These are phyloP conservation scores for Adansonia gregorii DNA, from an alignment of 441 rosid genomes.

Conservation along the genomic window DNA sequence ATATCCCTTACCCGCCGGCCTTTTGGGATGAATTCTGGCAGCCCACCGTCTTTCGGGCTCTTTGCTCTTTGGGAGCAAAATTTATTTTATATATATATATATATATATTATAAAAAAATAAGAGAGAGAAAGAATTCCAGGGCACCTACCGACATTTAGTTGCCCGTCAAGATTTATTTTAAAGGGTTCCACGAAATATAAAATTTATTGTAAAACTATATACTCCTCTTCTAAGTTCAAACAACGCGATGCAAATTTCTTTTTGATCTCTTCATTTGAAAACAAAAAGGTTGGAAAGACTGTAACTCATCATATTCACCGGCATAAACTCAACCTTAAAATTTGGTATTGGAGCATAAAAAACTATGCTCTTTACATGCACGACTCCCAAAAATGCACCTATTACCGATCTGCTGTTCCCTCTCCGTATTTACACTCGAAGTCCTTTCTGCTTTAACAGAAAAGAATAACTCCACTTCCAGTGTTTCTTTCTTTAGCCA, in stretches of 20 bases:
- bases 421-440: not conserved
- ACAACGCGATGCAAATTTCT: not conserved
- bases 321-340: not conserved
- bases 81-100: no score
- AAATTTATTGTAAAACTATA: not conserved
- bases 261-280: not conserved
- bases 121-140: not conserved
- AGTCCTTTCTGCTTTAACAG: not conserved
- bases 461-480: not conserved
- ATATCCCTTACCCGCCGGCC: not conserved
- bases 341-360: not conserved
- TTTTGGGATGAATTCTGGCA: not conserved
- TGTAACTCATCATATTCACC: not conserved
- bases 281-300: not conserved
- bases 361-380: not conserved
- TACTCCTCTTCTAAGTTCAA: not conserved
- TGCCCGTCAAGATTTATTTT: not conserved
- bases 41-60: not conserved
- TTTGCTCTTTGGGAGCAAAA: not conserved
- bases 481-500: not conserved
- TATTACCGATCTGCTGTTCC: no score
- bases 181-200: not conserved
- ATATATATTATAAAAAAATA: not conserved
- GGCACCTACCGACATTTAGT: not conserved
- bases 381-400: not conserved